Evolutionary conservation across 164 flowering plant genomes (phyloP), one percentile per base, ranked within the genome.

Genomic region (Kingdonia uniflora): DNA sequence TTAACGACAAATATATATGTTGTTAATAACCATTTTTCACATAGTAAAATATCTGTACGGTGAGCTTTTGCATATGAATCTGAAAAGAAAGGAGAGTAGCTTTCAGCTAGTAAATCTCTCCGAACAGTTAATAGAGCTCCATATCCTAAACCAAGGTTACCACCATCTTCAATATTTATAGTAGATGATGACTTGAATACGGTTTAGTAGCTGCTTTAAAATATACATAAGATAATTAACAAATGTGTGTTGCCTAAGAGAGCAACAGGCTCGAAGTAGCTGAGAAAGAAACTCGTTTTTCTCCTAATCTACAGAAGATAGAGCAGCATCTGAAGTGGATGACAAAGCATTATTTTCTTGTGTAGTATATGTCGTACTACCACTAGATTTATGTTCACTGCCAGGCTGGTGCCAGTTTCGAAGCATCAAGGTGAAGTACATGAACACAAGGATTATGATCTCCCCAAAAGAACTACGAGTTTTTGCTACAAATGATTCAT

Each of bases 361-460:
- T 8, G 72, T 19, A 43, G 72, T 19, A 43, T 86, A 89, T 42
- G 79, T 11, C 51, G 54, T 44, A 16, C 74, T 44, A 16, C 74
- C 87, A 68, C 69, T 60, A 38, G 81, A 61, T 71, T 79, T 89
- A 54, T 72, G 26, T 26, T 87, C 97, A 71, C 67, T 75, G 47
- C 97, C 92, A 63, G 99, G 97, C 58, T 94, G 99, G 66, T 94
- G 84, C 99, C 99, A 94, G 66, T 85, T 94, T 19, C 97, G 75
- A 23, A 94, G 82, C 99, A 94, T 94, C 72, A 94, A 76, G 35
- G 90, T 94, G 76, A 94, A 89, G 73, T 89, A 94, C 96, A 89
- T 89, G 71, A 83, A 89, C 33, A 87, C 88, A 42, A 94, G 84
- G 50, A 89, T 85, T 4, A 78, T 61, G 52, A 85, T 88, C 69